Evolutionary conservation across 2,329 filamentous ascomycete genomes (phyloP), one percentile per base, ranked within the genome.

Genomic region (Didymella sp.): DNA sequence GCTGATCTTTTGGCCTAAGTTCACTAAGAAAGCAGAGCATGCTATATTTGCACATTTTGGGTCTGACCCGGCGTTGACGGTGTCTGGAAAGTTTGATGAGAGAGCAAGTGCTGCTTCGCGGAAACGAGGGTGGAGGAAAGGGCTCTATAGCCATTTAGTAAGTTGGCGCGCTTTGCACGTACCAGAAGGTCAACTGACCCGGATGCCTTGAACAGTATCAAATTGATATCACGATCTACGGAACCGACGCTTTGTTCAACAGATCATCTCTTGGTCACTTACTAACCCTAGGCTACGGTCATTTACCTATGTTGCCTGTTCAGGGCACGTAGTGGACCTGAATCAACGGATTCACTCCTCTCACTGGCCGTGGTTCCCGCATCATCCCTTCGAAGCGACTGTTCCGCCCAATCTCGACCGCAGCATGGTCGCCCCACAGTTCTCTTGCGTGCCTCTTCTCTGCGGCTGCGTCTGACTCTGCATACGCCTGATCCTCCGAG

Each of bases 61-160:
- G 35, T 11, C 17, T 11, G 48, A 44, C 25, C 31, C 12, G 48
- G 49, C 49, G 49, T 55, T 50, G 44, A 46, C 1, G 56, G 51
- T 51, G 47, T 52, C 41, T 2, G 37, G 50, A 37, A 43, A 30
- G 37, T 38, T 43, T 43, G 21, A 30, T 24, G 42, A 38, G 35
- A 40, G 44, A 59, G 51, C 56, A 62, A 55, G 38, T 57, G 51
- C 60, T 56, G 63, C 60, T 69, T 66, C 61, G 54, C 62, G 57
- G 55, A 40, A 54, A 44, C 56, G 62, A 67, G 59, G 69, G 71
- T 66, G 72, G 72, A 73, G 72, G 72, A 74, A 73, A 67, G 71
- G 72, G 69, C 70, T 64, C 45, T 62, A 41, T 66, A 71, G 69
- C 70, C 67, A 68, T 59, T 33, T 33, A 70, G 71, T 73, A 68